A percentile compares a stretch with the other conserved stretches of the same genome.
Conservation (phyloP, 2,329 filamentous ascomycete genomes). For the Myriangium duriaei region DNA sequence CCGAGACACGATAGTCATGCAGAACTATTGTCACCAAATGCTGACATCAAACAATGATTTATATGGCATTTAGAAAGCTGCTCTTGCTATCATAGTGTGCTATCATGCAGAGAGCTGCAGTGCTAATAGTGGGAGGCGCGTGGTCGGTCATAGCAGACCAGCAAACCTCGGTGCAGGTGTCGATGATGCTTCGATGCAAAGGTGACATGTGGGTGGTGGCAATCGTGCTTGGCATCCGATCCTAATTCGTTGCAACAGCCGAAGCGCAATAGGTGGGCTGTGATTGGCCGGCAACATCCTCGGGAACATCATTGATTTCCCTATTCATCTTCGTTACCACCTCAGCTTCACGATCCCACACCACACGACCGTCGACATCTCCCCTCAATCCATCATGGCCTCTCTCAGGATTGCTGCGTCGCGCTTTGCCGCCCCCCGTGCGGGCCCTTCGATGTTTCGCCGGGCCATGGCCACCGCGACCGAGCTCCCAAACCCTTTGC, state of each 20-base stretch:
- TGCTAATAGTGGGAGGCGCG: too few species aligned
- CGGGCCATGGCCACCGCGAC: conserved; percentile 25
- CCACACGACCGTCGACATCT: conserved; percentile 7
- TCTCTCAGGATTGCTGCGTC: conserved; percentile 23
- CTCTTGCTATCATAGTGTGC: too few species aligned
- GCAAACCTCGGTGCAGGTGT: too few species aligned
- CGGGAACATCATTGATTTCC: neutral
- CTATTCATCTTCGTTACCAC: conserved; percentile 11
- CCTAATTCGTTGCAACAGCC: neutral
- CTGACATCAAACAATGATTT: too few species aligned
- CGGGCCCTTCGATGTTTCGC: conserved; percentile 18
- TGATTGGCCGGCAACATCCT: neutral
- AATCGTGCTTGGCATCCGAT: neutral
- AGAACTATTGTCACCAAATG: too few species aligned
- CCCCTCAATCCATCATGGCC: conserved; percentile 19
- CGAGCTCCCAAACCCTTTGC: conserved; percentile 22
- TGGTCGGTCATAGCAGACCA: too few species aligned
- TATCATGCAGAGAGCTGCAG: too few species aligned
- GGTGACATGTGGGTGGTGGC: too few species aligned
- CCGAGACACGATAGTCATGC: too few species aligned
- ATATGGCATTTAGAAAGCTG: too few species aligned
- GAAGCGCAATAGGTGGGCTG: neutral
- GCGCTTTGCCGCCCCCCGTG: conserved; percentile 19
- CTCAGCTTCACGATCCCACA: conserved; percentile 12
- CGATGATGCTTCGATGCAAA: too few species aligned